phyloP scores from a whole-genome alignment of 192 early-diverging fungal species.

The Coemansia sp. region DNA sequence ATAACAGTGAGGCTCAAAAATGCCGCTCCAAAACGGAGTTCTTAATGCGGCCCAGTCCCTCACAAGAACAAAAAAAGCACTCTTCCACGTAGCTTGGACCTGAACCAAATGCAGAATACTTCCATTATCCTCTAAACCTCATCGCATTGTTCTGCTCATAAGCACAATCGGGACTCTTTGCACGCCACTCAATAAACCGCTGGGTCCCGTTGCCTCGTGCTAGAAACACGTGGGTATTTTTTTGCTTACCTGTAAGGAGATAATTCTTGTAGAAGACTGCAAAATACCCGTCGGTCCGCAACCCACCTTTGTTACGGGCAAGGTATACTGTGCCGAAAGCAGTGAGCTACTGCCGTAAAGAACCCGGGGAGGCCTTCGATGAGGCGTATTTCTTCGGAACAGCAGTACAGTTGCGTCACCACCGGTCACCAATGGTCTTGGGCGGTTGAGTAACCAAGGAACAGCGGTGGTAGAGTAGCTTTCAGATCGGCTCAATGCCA shows the following conservation, averaged over 20 bases:
- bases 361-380: background rate
- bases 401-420: slow-evolving; percentile 1
- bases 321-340: background rate
- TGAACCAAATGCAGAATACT: background rate
- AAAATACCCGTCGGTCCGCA: background rate
- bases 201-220: background rate
- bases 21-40: background rate
- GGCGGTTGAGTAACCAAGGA: too few relatives aligned
- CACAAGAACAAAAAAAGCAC: background rate
- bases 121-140: background rate
- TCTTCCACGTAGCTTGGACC: background rate
- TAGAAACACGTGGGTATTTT: background rate
- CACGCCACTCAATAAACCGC: background rate
- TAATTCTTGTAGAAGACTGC: background rate
- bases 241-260: background rate
- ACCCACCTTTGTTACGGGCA: background rate
- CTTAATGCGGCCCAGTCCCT: too few relatives aligned
- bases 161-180: background rate
- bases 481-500: too few relatives aligned
- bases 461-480: too few relatives aligned
- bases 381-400: background rate
- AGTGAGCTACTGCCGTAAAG: background rate
- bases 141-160: background rate
- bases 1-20: background rate
- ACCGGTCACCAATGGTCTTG: background rate